A percentile compares a stretch with the other conserved stretches of the same genome.
Evolutionary conservation across 23 red algal species (phyloP).

Genomic region (Chondrus crispus): DNA sequence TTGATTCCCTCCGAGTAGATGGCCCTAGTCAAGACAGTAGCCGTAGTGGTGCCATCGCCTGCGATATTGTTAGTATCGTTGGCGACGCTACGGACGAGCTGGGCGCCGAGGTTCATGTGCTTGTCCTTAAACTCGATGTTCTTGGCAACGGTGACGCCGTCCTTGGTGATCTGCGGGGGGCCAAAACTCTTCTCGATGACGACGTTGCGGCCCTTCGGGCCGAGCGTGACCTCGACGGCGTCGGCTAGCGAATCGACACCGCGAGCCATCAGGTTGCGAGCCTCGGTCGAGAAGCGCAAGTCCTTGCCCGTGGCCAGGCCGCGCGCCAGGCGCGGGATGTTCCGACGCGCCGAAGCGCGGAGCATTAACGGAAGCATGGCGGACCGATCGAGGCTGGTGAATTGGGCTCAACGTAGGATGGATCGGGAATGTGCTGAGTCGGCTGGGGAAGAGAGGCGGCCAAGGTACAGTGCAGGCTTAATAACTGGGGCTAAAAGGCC

Average conservation of each 20-base stretch:
- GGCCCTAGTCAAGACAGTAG: constrained; percentile 91
- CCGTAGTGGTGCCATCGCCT: constrained; percentile 98
- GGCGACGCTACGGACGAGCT: constrained; percentile 90
- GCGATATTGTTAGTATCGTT: constrained; percentile 96
- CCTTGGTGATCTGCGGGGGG: constrained; percentile 98
- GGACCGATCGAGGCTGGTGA: not conserved
- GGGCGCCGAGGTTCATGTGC: constrained; percentile 91
- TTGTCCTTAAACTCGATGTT: constrained; percentile 97
- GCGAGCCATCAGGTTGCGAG: constrained; percentile 91
- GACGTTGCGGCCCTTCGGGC: constrained; percentile 93
- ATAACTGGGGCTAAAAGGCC: no score
- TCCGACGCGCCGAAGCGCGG: not conserved
- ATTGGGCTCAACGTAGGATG: not conserved
- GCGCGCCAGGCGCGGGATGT: constrained; percentile 26
- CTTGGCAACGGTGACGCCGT: constrained; percentile 95
- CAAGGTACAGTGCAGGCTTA: not conserved
- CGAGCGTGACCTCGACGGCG: constrained; percentile 88
- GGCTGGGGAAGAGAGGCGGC: not conserved
- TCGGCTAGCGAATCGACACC: constrained; percentile 95
- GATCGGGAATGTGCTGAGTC: not conserved
- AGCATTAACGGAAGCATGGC: constrained; percentile 22
- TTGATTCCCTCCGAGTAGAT: constrained; percentile 98
- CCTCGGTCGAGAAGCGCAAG: constrained; percentile 88
- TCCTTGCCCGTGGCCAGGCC: constrained; percentile 86
- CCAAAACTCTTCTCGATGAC: constrained; percentile 95